Evolutionary conservation across 805 yeast genomes (phyloP), one percentile per base, ranked within the genome.

Genomic region (Hemisphaericaspora nanyangensis): DNA sequence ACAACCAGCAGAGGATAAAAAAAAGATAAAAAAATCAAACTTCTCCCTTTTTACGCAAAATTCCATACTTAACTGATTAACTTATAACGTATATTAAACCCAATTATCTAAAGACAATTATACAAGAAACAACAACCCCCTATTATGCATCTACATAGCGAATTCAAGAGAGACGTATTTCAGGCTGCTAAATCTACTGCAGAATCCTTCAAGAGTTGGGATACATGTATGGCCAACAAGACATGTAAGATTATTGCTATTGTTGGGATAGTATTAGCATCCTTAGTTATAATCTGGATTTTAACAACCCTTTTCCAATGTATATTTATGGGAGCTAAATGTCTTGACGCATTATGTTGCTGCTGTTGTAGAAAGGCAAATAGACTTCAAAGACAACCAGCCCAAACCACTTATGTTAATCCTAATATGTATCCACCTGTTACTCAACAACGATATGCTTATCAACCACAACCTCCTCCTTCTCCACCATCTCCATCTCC

Each of bases 161-260:
- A 22, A 22, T 22, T 8, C 5, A 17, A 31, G 15, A 39, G 49
- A 42, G 48, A 41, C 22, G n/a, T 40, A 4, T 32, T 49, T 25
- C 19, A 18, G 5, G 27, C 30, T 2, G 60, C 56, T 29, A 51
- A 39, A 16, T 42, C 60, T 25, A 65, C 71, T 4, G 70, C 70
- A 13, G 79, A 80, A 13, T 52, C 84, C 5, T 82, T 82, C 66
- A 76, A 68, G 52, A 48, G 57, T 38, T 85, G 95, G 93, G 78
- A 81, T 53, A 76, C 85, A 2, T 86, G 95, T 61, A 85, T 84
- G 91, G 82, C 73, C 52, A 82, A 84, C 58, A 79, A 63, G 32
- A 69, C 80, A 34, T 86, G 95, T 60, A 86, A 85, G 54, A 76
- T 85, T 41, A 76, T 82, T 16, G 90, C 85, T 4, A 85, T 85